Evolutionary conservation across 805 yeast species (phyloP).

Genomic region (Zygosaccharomyces kombuchaensis): DNA sequence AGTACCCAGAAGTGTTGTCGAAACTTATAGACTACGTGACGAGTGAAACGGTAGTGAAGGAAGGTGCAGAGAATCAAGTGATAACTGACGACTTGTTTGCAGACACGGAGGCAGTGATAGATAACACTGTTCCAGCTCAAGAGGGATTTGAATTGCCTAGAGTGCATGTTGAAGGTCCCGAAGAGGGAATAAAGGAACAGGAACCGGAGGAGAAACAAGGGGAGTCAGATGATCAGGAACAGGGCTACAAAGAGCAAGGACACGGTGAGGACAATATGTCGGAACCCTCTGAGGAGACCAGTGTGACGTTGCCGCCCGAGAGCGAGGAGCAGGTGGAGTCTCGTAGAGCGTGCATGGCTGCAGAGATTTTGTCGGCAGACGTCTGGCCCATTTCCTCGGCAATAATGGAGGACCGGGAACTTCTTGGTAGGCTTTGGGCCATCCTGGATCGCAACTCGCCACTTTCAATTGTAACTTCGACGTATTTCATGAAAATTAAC

Average conservation of each 20-base stretch:
- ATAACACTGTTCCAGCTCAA: slow-evolving; percentile 13
- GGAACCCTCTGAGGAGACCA: slow-evolving; percentile 33
- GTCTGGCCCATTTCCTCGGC: slow-evolving; percentile 93
- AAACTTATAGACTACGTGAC: slow-evolving; percentile 66
- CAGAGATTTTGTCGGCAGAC: slow-evolving; percentile 86
- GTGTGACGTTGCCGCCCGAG: slow-evolving; percentile 31
- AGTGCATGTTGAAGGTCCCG: slow-evolving; percentile 6
- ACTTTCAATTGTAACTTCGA: slow-evolving; percentile 69
- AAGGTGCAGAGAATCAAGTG: slow-evolving; percentile 19
- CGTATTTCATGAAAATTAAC: slow-evolving; percentile 86
- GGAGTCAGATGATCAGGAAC: slow-evolving; percentile 9
- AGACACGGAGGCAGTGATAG: slow-evolving; percentile 16
- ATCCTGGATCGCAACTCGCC: slow-evolving; percentile 66
- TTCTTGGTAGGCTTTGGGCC: slow-evolving; percentile 73
- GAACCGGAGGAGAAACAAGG: slow-evolving; percentile 10
- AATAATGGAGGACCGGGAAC: slow-evolving; percentile 66
- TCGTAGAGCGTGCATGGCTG: slow-evolving; percentile 63
- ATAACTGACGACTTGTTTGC: slow-evolving; percentile 12
- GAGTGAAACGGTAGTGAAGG: slow-evolving; percentile 34
- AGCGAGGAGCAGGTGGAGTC: slow-evolving; percentile 37
- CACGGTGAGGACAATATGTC: slow-evolving; percentile 24
- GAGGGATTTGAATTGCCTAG: slow-evolving; percentile 7
- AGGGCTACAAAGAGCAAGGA: slow-evolving; percentile 18
- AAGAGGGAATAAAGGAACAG: slow-evolving; percentile 6
- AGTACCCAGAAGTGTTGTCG: slow-evolving; percentile 70